Percentiles rank a stretch among this genome's conserved stretches.
Evolutionary conservation across 768 basidiomycete species (phyloP).

Genomic region (Russula abietina): DNA sequence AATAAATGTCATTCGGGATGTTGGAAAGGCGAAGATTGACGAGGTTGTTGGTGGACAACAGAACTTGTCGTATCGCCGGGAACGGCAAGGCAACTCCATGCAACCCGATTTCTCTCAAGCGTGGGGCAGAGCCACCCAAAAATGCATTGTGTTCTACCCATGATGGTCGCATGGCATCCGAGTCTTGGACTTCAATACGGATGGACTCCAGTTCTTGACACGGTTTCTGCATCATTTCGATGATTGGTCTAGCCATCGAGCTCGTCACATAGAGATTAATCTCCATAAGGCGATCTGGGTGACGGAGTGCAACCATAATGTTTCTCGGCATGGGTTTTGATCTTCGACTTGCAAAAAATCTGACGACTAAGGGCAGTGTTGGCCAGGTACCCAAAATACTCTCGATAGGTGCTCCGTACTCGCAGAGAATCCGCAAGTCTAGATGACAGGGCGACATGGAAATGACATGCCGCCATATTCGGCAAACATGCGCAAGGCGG

Average conservation of each 20-base stretch:
- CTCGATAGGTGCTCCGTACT: neutral
- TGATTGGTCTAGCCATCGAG: slow-evolving; percentile 13
- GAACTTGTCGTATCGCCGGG: neutral
- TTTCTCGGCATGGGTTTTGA: neutral
- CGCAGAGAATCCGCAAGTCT: neutral
- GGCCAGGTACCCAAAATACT: neutral
- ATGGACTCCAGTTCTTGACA: slow-evolving; percentile 16
- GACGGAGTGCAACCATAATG: neutral
- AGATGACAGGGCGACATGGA: neutral
- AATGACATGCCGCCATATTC: neutral
- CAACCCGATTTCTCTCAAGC: neutral
- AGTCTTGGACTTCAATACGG: slow-evolving; percentile 27
- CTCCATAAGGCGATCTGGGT: neutral
- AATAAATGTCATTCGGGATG: neutral
- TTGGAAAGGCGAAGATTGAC: neutral
- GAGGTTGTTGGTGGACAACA: slow-evolving; percentile 3
- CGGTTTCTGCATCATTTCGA: slow-evolving; percentile 30
- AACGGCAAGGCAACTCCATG: neutral
- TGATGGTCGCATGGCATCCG: slow-evolving; percentile 33
- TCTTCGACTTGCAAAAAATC: neutral
- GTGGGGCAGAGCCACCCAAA: neutral
- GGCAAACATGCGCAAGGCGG: slow-evolving; percentile 1
- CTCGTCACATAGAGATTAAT: neutral
- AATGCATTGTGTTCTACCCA: neutral
- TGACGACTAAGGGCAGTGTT: neutral